Evolutionary conservation across 495 filamentous ascomycete genomes (phyloP).

Genomic region (Coniosporium apollinis): DNA sequence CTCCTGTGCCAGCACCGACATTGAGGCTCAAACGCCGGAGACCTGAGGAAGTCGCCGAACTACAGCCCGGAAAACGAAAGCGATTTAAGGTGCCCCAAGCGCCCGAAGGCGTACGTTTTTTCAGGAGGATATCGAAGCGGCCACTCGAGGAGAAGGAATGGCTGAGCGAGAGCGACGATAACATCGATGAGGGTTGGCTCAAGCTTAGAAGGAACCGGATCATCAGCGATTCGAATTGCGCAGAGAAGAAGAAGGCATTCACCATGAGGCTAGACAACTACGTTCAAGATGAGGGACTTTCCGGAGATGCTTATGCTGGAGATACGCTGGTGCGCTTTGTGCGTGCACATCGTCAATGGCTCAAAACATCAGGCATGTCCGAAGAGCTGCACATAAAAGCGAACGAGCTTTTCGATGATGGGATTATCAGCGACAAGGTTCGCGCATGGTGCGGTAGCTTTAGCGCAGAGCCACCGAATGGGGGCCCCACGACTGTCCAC

Average conservation of each 20-base stretch:
- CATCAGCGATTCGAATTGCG: constrained; percentile 7
- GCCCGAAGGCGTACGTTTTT: constrained; percentile 12
- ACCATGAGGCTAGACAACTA: constrained; percentile 12
- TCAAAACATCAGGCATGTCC: constrained; percentile 1
- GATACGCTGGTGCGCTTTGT: constrained; percentile 15
- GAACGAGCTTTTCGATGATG: constrained; percentile 1
- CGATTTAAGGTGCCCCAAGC: constrained; percentile 8
- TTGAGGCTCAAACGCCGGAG: too few relatives aligned
- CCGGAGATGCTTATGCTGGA: constrained; percentile 3
- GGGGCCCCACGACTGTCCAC: too few relatives aligned
- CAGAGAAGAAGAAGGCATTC: constrained; percentile 10
- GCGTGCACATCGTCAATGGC: not conserved
- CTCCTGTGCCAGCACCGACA: too few relatives aligned
- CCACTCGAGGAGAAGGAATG: constrained; percentile 10
- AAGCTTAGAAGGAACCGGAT: constrained; percentile 9
- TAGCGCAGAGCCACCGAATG: too few relatives aligned
- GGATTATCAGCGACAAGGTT: constrained; percentile 4
- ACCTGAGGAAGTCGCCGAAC: too few relatives aligned
- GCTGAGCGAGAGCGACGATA: constrained; percentile 19
- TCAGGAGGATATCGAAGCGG: constrained; percentile 15
- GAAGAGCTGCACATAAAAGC: constrained; percentile 7
- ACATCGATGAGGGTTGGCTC: constrained; percentile 14
- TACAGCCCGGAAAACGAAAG: too few relatives aligned
- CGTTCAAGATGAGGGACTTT: constrained; percentile 12
- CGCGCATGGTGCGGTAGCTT: too few relatives aligned